phyloP scores from a whole-genome alignment of 2,329 filamentous ascomycete species.

The Lasiodiplodia theobromae region DNA sequence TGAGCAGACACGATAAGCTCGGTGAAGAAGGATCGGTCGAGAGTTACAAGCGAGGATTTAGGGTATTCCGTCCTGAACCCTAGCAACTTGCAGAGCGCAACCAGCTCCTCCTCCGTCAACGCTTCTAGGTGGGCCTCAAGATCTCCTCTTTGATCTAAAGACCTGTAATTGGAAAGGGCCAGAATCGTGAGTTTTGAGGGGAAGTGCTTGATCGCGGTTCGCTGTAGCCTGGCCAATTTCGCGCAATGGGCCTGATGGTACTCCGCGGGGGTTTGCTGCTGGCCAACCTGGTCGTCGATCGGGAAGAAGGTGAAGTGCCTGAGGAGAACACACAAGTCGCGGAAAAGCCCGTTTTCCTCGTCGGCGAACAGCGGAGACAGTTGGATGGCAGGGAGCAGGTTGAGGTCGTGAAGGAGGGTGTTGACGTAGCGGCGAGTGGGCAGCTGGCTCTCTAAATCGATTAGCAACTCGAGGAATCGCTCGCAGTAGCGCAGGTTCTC shows the following conservation, averaged over 20 bases:
- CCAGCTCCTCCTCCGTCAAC: conserved; percentile 77
- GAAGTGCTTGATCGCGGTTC: conserved; percentile 80
- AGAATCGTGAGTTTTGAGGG: conserved; percentile 90
- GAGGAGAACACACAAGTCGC: conserved; percentile 81
- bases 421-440: conserved; percentile 95
- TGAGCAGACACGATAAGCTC: conserved; percentile 79
- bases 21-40: conserved; percentile 69
- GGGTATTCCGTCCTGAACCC: conserved; percentile 87
- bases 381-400: conserved; percentile 77
- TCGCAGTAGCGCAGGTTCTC: conserved; percentile 84
- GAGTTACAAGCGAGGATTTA: conserved; percentile 67
- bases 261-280: conserved; percentile 73
- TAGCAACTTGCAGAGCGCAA: conserved; percentile 71
- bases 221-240: conserved; percentile 78
- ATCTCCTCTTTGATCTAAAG: conserved; percentile 81
- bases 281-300: conserved; percentile 88
- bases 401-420: conserved; percentile 82
- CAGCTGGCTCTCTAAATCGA: conserved; percentile 89
- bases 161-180: conserved; percentile 89
- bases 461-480: conserved; percentile 88
- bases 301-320: conserved; percentile 87
- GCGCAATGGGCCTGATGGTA: conserved; percentile 83
- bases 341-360: conserved; percentile 76
- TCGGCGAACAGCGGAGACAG: conserved; percentile 80
- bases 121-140: conserved; percentile 76